Base-by-base conservation (phyloP, 1,284 basidiomycete genomes). In the Sporisorium graminicola region DNA sequence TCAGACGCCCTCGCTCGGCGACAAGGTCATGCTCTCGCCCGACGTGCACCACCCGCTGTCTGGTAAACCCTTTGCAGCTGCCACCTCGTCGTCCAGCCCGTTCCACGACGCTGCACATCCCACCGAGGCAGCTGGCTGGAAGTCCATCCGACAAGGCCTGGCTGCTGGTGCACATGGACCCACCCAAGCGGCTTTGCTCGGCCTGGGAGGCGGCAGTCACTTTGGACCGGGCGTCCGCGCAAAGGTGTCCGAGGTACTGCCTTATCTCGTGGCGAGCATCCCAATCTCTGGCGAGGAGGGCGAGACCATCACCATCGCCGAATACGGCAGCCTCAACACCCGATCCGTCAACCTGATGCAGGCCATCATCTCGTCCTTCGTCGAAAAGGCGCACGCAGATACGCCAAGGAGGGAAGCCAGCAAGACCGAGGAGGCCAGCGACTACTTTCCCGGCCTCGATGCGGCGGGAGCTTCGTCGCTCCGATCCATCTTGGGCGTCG, bases 291-390 rank as follows among this genome's bases (percentile, higher is more conserved):
- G 60, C 2, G 65, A 59, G 29, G 74, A 71, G 26, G 81, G 81
- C 2, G 73, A 80, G 37, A 70, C 70, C 4, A 60, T 87, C 42
- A 65, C 78, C 16, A 76, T 87, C 26, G 85, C 85, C 51, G 86
- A 87, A 65, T 87, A 85, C 46, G 86, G 86, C 16, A 81, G 83
- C 47, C 71, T 86, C 52, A 84, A 86, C 52, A 81, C 77, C 14
- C 73, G 85, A 20, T 86, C 86, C 10, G 68, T 82, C 46, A 76
- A 75, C 20, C 76, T 87, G 20, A 71, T 87, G 52, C 78, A 80
- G 24, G 72, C 78, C 18, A 75, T 86, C 55, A 81, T 86, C 55
- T 79, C 82, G 18, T 72, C 74, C 5, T 81, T 87, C 40, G 65
- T 65, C n/a, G 64, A 65, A 16, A 75, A 61, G 40, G 63, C 60